Base-by-base conservation (phyloP, 176 grass and related monocot species). In the Avena eriantha region DNA sequence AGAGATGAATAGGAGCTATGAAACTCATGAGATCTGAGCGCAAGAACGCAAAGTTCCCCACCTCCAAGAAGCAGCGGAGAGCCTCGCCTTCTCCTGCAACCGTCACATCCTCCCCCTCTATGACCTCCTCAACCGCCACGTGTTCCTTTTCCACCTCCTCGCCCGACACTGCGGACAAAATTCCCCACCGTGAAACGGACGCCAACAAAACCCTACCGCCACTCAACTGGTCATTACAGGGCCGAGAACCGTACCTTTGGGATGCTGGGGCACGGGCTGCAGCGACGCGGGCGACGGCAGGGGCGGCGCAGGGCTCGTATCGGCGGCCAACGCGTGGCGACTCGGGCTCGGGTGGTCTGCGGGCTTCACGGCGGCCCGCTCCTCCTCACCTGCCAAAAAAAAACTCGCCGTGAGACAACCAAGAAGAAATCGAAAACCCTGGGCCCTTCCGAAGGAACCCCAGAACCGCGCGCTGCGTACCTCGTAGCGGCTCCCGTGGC, bases 61-160 rank as follows among this genome's bases (percentile, higher is more conserved):
- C 86, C 82, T 91, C 72, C 15, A 85, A 36, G 64, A 91, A 88
- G 45, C 0, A 63, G 6, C 82, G 78, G 35, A 88, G 82, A n/a
- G 63, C 64, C 54, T 78, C 64, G 1, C 70, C 86, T 17, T n/a
- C 82, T 10, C 7, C 77, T 35, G 69, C 41, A 8, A 16, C 49
- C 21, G 4, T 60, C 31, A 16, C 77, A 16, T 80, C 35, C 10
- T 67, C 1, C 14, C 24, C 5, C 48, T 45, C 15, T 70, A 65
- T 78, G 14, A 4, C 41, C 49, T 77, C 74, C 49, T 55, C 51
- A 8, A 11, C n/a, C 7, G 7, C 85, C 31, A 16, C 59, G 10
- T 80, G 35, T 12, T 76, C 3, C 24, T 21, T 2, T 50, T 7
- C 21, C 78, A 24, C 63, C 11, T 33, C 73, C 3, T 82, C 90